Evolutionary conservation across 306 rosid genomes (phyloP).

Genomic region (Citrullus colocynthis): DNA sequence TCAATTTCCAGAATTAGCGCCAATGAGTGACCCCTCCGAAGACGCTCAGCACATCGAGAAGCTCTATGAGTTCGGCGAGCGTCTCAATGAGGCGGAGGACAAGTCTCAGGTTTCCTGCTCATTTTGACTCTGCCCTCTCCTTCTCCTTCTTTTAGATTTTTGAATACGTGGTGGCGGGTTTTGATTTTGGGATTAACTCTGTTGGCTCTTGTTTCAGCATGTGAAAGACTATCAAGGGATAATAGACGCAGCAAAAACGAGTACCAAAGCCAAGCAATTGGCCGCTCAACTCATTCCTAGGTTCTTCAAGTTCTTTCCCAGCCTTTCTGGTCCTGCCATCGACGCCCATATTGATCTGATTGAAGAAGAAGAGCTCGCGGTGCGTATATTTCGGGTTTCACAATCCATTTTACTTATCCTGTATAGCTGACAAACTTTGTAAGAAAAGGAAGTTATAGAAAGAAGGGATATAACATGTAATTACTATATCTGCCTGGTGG

Average conservation of each 20-base stretch:
- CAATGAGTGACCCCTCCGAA: conserved; percentile 59
- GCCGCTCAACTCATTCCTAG: conserved; percentile 94
- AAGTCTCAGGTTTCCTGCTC: conserved; percentile 52
- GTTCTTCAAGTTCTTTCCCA: conserved; percentile 86
- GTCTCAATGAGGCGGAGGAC: conserved; percentile 75
- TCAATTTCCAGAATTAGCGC: background rate
- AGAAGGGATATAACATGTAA: background rate
- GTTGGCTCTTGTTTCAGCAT: conserved; percentile 26
- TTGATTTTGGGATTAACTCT: background rate
- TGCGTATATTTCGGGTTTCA: conserved; percentile 19
- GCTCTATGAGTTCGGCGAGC: conserved; percentile 87
- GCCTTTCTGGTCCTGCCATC: conserved; percentile 60
- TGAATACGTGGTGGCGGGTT: background rate
- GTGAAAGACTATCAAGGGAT: conserved; percentile 73
- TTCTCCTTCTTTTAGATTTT: conserved; percentile 4
- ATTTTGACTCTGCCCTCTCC: background rate
- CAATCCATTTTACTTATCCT: background rate
- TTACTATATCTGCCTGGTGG: background rate
- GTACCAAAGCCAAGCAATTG: conserved; percentile 84
- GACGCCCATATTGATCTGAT: conserved; percentile 78
- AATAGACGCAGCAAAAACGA: conserved; percentile 71
- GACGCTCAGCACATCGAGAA: conserved; percentile 69
- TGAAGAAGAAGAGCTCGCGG: conserved; percentile 94
- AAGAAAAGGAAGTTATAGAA: background rate
- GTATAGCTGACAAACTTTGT: background rate